Evolutionary conservation across 768 basidiomycete genomes (phyloP), one percentile per base, ranked within the genome.

Genomic region (Butyriboletus loyo): DNA sequence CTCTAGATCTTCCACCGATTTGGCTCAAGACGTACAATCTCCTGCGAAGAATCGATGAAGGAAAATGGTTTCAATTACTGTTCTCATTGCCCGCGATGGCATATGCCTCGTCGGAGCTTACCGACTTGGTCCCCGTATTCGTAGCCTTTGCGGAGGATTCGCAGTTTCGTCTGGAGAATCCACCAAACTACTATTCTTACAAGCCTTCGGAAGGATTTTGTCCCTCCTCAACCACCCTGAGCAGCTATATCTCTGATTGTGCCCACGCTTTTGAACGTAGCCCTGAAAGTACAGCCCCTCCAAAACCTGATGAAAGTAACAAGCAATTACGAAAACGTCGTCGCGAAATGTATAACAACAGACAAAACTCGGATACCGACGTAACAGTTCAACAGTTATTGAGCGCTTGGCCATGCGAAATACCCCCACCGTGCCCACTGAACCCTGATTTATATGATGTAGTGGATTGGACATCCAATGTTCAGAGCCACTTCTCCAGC

Each of bases 11-110:
- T 8, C 37, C 58, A 0, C 40, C 51, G 0, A 49, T 57, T 5
- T 75, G 70, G 62, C 50, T 74, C 31, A 47, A 62, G 14, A 40
- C 61, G 1, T 74, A 72, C 40, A 45, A 68, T n/a, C 41, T 61
- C 7, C 64, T 65, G 22, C 66, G 66, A 38, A 19, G 11, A 14
- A 27, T 37, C 25, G 15, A 48, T 1, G 52, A 48, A 21, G 7
- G 21, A 11, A 52, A 64, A 38, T 57, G 55, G 49, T 61, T 28
- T 15, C 60, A 54, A n/a, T 22, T 75, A 10, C 43, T 63, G 9
- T 75, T 75, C 42, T 60, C 65, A 5, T 55, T 75, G 7, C 57
- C 71, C 5, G 62, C 71, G 2, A 63, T 73, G 62, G 63, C 57
- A 10, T 75, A 72, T 54, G 42, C 47, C 5, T 66, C 64, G 1